phyloP scores from a whole-genome alignment of 805 yeast genomes.

The Nakazawaea wickerhamii region DNA sequence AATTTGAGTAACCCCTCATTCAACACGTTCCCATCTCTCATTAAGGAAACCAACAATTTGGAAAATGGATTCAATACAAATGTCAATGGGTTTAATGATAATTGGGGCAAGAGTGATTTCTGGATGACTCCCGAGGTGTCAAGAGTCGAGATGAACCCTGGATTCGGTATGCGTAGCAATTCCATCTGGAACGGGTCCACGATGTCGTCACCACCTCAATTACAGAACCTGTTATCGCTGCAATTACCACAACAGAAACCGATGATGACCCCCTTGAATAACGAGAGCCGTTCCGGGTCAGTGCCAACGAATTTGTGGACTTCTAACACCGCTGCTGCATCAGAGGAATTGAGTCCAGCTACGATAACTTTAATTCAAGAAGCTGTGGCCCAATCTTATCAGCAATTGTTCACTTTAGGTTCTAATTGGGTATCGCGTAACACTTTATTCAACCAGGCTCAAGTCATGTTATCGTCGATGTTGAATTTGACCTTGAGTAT shows the following conservation, averaged over 20 bases:
- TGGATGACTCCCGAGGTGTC: conserved; percentile 1
- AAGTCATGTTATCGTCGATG: neutral
- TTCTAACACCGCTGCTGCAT: neutral
- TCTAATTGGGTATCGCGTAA: conserved; percentile 6
- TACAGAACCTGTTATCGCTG: neutral
- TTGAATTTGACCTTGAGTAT: conserved; percentile 5
- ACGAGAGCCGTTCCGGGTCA: conserved; percentile 1
- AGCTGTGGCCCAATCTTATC: conserved; percentile 10
- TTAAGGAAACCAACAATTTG: conserved; percentile 1
- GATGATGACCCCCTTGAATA: neutral
- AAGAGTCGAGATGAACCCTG: neutral
- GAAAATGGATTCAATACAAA: neutral
- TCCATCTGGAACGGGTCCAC: conserved; percentile 6
- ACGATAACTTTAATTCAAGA: conserved; percentile 6
- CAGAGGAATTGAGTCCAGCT: neutral
- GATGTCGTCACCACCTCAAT: neutral
- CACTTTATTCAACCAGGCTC: conserved; percentile 6
- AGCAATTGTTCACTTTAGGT: neutral
- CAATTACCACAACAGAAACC: neutral
- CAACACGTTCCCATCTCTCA: neutral
- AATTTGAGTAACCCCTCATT: neutral
- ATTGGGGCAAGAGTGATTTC: conserved; percentile 2
- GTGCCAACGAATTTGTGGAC: neutral
- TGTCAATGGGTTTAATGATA: neutral
- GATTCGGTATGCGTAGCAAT: conserved; percentile 1